phyloP scores from a whole-genome alignment of 2,329 filamentous ascomycete genomes.

The Ophiostoma quercus region DNA sequence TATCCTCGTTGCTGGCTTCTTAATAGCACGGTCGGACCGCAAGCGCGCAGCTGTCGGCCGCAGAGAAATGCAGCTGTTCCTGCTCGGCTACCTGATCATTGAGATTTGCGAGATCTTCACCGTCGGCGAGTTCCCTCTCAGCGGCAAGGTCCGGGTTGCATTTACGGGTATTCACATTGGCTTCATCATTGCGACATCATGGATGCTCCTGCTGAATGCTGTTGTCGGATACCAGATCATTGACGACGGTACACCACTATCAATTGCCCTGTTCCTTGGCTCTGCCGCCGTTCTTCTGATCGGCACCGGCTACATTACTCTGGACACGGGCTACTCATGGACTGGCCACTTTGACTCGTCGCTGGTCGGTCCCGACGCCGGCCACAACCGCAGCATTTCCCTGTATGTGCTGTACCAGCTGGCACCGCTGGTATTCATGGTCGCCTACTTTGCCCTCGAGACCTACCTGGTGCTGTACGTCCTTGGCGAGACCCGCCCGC shows the following conservation, averaged over 20 bases:
- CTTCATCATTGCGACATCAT: conserved; percentile 78
- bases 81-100: conserved; percentile 78
- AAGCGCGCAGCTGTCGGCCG: conserved; percentile 92
- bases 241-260: conserved; percentile 86
- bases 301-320: conserved; percentile 89
- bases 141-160: conserved; percentile 63
- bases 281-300: conserved; percentile 73
- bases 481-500: conserved; percentile 83
- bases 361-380: conserved; percentile 44
- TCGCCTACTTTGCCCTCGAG: conserved; percentile 80
- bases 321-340: conserved; percentile 86
- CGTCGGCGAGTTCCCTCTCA: conserved; percentile 79
- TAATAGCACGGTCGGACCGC: conserved; percentile 75
- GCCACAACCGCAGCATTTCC: conserved; percentile 68
- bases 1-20: conserved; percentile 59
- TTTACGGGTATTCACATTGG: conserved; percentile 90
- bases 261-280: conserved; percentile 65
- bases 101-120: conserved; percentile 96
- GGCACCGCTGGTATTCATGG: conserved; percentile 80
- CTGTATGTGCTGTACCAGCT: conserved; percentile 95
- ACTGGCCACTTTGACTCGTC: conserved; percentile 70
- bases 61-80: conserved; percentile 95
- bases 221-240: conserved; percentile 88
- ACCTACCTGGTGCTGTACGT: conserved; percentile 76
- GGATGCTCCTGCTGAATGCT: conserved; percentile 88